Percentiles rank a stretch among this genome's conserved stretches.
Conservation (phyloP, 768 basidiomycete genomes). For the Boletus huronensis region DNA sequence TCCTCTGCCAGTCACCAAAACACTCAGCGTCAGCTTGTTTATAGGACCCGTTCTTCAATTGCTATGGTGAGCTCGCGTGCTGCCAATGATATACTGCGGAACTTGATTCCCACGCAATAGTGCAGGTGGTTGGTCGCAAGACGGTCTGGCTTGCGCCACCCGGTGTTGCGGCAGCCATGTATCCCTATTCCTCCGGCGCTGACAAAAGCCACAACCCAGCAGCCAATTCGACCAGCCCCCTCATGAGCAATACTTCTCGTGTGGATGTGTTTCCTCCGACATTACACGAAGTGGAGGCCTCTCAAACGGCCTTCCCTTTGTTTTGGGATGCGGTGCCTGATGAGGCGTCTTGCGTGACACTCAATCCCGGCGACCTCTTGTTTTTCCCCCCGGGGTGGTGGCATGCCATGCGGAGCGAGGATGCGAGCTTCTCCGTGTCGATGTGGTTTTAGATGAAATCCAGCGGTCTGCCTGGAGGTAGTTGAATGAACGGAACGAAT, state of each 20-base stretch:
- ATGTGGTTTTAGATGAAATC: slow-evolving; percentile 74
- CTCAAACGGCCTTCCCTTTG: slow-evolving; percentile 37
- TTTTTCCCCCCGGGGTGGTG: slow-evolving; percentile 94
- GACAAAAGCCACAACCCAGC: slow-evolving; percentile 36
- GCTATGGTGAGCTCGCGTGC: slow-evolving; percentile 58
- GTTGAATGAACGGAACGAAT: slow-evolving; percentile 1
- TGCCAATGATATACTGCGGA: neutral
- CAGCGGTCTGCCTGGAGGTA: slow-evolving; percentile 24
- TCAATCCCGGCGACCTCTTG: slow-evolving; percentile 81
- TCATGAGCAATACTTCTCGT: slow-evolving; percentile 76
- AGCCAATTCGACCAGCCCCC: slow-evolving; percentile 39
- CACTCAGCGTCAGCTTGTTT: slow-evolving; percentile 5
- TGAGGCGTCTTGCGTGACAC: slow-evolving; percentile 53
- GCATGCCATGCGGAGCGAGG: slow-evolving; percentile 87
- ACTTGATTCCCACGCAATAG: slow-evolving; percentile 36
- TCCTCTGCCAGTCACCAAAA: neutral
- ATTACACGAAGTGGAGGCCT: slow-evolving; percentile 18
- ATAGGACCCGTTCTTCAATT: slow-evolving; percentile 92
- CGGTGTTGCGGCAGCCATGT: slow-evolving; percentile 51
- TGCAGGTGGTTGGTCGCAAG: slow-evolving; percentile 86
- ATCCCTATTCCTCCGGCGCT: slow-evolving; percentile 37
- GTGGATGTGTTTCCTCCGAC: slow-evolving; percentile 69
- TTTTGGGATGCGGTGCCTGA: slow-evolving; percentile 60
- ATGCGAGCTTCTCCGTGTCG: slow-evolving; percentile 81
- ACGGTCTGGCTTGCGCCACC: slow-evolving; percentile 92